Evolutionary conservation across 768 basidiomycete species (phyloP), one percentile per base, ranked within the genome.

Genomic region (Macrocybe gigantea): DNA sequence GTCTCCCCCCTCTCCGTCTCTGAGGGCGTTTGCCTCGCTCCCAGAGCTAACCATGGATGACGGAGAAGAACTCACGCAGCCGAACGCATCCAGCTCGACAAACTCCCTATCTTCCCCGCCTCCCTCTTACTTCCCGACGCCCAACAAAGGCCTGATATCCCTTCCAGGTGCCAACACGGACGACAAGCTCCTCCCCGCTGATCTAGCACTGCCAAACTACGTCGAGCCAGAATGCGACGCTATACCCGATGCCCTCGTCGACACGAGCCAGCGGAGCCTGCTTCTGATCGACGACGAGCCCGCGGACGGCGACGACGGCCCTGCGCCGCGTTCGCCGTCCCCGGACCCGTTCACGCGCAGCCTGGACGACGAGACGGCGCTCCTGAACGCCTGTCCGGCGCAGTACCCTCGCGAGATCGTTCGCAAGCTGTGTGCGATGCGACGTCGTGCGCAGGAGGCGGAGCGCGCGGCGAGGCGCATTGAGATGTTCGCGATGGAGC

Each of bases 261-360:
- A 31, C 37, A 22, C 11, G 5, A 52, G 48, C 40, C 46, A 55
- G 3, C 58, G 62, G 29, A 65, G 76, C 7, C 60, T 78, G 8
- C 64, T 78, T 35, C 68, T 74, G 51, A 72, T 70, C 41, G 70
- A 68, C 41, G 42, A 44, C 10, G 36, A 38, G 36, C 11, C 11
- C 36, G 42, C 32, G 5, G 29, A 22, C 12, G 64, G 66, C 12
- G 66, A 64, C 36, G 69, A 66, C 46, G 66, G 65, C 10, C 65
- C 60, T 1, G 55, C 64, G 10, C 66, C 65, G 5, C 73, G 70
- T 12, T 73, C 75, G 2, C 69, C 69, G 6, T 74, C 71, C 1
- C 71, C 72, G 0, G 70, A 77, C 41, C 65, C 65, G 42, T 65
- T 68, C 43, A 62, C 69, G 50, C 61, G 1, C 22, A 22, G 22